These are phyloP conservation scores for Myxozyma neotropica DNA, from an alignment of 805 yeast genomes.

Conservation along the genomic window DNA sequence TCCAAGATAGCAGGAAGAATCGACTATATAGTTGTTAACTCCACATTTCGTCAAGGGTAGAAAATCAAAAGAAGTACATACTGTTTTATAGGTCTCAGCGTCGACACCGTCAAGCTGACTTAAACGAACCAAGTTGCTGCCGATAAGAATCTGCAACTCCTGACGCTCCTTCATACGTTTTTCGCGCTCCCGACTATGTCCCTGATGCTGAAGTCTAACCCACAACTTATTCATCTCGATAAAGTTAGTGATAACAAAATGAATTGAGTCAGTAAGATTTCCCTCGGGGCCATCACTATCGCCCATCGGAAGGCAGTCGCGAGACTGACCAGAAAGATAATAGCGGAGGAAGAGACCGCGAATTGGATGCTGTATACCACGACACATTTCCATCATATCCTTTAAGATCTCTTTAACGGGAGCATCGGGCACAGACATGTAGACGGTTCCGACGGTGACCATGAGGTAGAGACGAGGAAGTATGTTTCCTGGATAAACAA, in stretches of 20 bases:
- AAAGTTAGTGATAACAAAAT: conserved; percentile 81
- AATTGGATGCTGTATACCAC: conserved; percentile 95
- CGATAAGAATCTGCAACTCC: conserved; percentile 88
- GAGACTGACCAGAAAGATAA: conserved; percentile 81
- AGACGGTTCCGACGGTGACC: conserved; percentile 93
- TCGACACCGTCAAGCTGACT: conserved; percentile 79
- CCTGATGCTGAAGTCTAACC: conserved; percentile 96
- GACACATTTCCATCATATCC: conserved; percentile 97
- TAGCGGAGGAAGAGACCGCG: conserved; percentile 89
- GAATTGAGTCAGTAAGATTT: conserved; percentile 65
- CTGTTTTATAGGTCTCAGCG: conserved; percentile 45
- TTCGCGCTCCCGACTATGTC: conserved; percentile 79
- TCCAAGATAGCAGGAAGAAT: conserved; percentile 81
- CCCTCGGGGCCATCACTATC: conserved; percentile 40
- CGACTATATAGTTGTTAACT: conserved; percentile 38
- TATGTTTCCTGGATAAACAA: conserved; percentile 58
- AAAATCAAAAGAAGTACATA: conserved; percentile 8
- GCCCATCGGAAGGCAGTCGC: conserved; percentile 58
- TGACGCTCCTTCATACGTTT: conserved; percentile 77
- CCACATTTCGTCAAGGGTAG: too few relatives aligned
- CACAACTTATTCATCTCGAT: conserved; percentile 97
- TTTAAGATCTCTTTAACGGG: conserved; percentile 85
- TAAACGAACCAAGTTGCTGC: conserved; percentile 85
- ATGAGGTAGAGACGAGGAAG: conserved; percentile 89
- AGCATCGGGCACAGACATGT: conserved; percentile 73